Base-by-base conservation (phyloP, 2,329 filamentous ascomycete genomes). In the Trichoderma sp. region DNA sequence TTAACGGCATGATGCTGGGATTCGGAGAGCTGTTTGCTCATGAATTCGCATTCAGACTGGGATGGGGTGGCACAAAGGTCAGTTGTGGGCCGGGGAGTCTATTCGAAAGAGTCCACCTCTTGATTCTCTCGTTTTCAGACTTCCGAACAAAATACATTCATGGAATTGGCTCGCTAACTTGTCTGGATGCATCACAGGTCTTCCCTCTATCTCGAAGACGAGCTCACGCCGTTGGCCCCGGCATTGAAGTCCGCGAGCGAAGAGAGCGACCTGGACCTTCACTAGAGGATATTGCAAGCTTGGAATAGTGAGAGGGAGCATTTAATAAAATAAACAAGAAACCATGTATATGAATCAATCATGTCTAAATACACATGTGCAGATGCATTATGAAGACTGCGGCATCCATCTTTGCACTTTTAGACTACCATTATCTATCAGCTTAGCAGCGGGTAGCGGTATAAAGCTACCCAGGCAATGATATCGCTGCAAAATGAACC, bases 1-100 rank as follows among this genome's bases (percentile, higher is more conserved):
- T 99, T 77, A 99, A 99, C 81, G 96, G 96, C 58, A 87, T 99
- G 84, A 99, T 99, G 96, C 82, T 99, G 76, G 96, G 96, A 2
- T 97, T 99, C 77, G 96, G 96, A 74, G 96, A 99, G 82, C 82
- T 99, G 63, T 95, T 99, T 80, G 96, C 96, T 66, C 96, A 99
- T 77, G 96, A 99, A 83, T 91, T 93, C 61, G 96, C 96, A 1
- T 99, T 95, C 77, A 85, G 95, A 76, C 83, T 98, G 74, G 96
- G 96, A 70, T 99, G 96, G 96, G 90, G 91, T 72, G 91, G 91
- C 66, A 98, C 96, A 70, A 97, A 96, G 89, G 96, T 97, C 39
- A 61, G 56, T 14, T 16, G n/a, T 54, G 16, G 10, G 18, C 59
- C 21, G 2, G 8, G 1, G 37, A 21, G 1, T 26, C 5, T 6